These are phyloP conservation scores for Trichosanthes truncata DNA, from an alignment of 306 rosid genomes.

Conservation along the genomic window DNA sequence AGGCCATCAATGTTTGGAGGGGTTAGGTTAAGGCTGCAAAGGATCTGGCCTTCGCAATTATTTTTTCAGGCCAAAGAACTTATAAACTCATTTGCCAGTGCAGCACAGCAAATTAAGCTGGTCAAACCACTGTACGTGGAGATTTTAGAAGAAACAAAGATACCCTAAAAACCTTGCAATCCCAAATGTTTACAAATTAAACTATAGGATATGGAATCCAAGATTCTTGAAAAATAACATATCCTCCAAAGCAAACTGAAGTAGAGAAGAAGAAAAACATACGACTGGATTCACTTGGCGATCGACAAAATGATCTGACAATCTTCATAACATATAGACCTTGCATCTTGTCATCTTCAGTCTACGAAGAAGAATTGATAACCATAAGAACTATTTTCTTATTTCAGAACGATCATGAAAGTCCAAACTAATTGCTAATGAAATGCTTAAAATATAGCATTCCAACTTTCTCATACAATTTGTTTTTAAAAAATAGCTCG, in stretches of 20 bases:
- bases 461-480: neutral
- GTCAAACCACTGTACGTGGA: neutral
- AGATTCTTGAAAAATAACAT: neutral
- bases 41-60: neutral
- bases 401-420: neutral
- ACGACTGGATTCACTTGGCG: constrained; percentile 51
- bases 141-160: neutral
- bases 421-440: neutral
- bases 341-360: constrained; percentile 68
- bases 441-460: neutral
- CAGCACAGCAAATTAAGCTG: neutral
- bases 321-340: constrained; percentile 86
- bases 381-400: neutral
- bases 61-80: neutral
- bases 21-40: neutral
- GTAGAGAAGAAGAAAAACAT: constrained; percentile 18
- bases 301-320: constrained; percentile 85
- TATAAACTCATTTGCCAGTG: neutral
- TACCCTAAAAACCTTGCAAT: neutral
- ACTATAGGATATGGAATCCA: neutral
- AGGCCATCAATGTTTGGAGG: neutral
- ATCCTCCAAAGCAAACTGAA: neutral
- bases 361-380: constrained; percentile 30
- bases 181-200: neutral
- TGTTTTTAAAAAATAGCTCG: neutral